Conservation (phyloP, 352 stramenopile genomes). For the Phytophthora litchii region DNA sequence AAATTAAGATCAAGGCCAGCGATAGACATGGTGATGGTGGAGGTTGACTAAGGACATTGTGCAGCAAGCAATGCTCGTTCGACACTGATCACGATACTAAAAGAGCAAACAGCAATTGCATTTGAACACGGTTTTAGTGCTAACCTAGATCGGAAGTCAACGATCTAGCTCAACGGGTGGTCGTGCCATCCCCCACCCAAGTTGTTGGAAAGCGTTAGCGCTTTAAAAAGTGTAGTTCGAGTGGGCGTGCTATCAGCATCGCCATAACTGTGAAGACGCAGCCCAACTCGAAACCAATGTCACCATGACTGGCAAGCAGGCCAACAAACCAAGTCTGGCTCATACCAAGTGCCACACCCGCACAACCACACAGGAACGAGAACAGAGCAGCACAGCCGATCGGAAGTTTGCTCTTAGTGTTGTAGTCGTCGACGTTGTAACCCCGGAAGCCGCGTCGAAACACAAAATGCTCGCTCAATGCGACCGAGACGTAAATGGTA, state of each 20-base stretch:
- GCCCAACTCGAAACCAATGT: slow-evolving; percentile 46
- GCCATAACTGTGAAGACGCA: slow-evolving; percentile 36
- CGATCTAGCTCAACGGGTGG: slow-evolving; percentile 18
- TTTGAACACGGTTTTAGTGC: slow-evolving; percentile 24
- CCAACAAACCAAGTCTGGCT: slow-evolving; percentile 49
- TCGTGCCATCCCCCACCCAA: slow-evolving; percentile 21
- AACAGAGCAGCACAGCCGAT: slow-evolving; percentile 44
- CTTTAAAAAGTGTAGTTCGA: slow-evolving; percentile 43
- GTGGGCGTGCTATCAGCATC: slow-evolving; percentile 34
- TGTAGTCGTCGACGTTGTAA: slow-evolving; percentile 45
- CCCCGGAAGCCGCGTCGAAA: slow-evolving; percentile 43
- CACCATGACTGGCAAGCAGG: slow-evolving; percentile 30
- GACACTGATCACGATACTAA: no score
- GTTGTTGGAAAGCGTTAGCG: slow-evolving; percentile 9
- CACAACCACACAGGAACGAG: slow-evolving; percentile 35
- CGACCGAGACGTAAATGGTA: slow-evolving; percentile 39
- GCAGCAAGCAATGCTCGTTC: no score
- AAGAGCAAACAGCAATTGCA: no score
- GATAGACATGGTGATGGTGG: no score
- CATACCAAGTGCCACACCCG: slow-evolving; percentile 42
- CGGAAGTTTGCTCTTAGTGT: slow-evolving; percentile 40
- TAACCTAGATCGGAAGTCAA: slow-evolving; percentile 18
- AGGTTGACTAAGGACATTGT: no score
- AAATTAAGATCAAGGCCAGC: no score
- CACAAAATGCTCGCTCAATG: slow-evolving; percentile 41